Base-by-base conservation (phyloP, 139 green algal genomes). In the Axilococcus clingmanii region DNA sequence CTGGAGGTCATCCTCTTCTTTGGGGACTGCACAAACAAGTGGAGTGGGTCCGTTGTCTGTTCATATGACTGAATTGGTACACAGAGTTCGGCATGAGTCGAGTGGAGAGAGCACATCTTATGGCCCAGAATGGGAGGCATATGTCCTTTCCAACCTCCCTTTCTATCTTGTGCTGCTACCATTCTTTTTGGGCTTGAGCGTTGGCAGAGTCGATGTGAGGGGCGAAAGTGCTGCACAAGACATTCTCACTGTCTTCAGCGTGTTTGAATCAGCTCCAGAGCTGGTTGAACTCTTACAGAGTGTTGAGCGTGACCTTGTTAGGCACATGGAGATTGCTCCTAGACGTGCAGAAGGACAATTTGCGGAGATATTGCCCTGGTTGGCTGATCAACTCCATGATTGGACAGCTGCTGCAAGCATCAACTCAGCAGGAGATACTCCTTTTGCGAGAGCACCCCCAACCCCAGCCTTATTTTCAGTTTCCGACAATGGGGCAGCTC, bases 81-180 rank as follows among this genome's bases (percentile, higher is more conserved):
- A 72, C 40, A 27, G 43, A 6, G 61, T 71, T 40, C 34, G 43
- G 15, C 25, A n/a, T 29, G 29, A 48, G 1, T 48, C 40, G 20
- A 28, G 4, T 29, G 12, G 22, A 51, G 52, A 28, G 20, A 34
- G 7, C 11, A 20, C 16, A 28, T 6, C 23, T 19, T 71, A 84
- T 61, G 60, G 36, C 2, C 49, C 63, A 0, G 70, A 74, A 43
- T 93, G 81, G 83, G 72, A 77, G 22, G 16, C 41, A 20, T 74
- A 89, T 48, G 79, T 93, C 57, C 61, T 86, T 32, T 50, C 71
- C 16, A 77, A 85, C 75, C 61, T 91, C 41, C 83, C 83, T 42
- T 88, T 90, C 69, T 91, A 88, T 70, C 50, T 55, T 11, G 17
- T 68, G 19, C 77, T 93, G 50, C 36, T 93, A 37, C 83, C 81